Evolutionary conservation across 2,329 filamentous ascomycete species (phyloP), one percentile per base, ranked within the genome.

Genomic region (Venturia aucupariae): DNA sequence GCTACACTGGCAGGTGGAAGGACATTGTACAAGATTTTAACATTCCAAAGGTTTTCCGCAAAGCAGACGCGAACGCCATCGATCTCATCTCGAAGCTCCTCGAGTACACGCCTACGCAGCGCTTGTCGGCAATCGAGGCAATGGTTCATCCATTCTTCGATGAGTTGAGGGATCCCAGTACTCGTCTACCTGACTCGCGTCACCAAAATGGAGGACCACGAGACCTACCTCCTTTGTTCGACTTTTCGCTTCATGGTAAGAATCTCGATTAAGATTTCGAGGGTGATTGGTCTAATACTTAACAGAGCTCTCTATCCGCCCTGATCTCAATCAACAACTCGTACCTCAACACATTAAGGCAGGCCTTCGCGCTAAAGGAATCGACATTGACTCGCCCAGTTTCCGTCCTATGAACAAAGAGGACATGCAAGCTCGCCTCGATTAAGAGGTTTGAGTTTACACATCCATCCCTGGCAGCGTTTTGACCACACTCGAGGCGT

Each of bases 121-220:
- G 94, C 71, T 84, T 97, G 68, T 90, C 91, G 7, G 92, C 94
- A 27, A 87, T 99, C 68, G 91, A 97, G 72, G 94, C 94, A 62
- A 96, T 99, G 92, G 89, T 95, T 65, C 94, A 99, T 72, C 92
- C 94, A 44, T 99, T 97, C 84, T 99, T 99, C 73, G 93, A 99
- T 73, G 94, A 99, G 78, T 83, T 99, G 68, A 86, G 94, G 72
- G 92, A 97, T 72, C 90, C 92, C n/a, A 86, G 77, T 75, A 97
- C 92, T 66, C 90, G 89, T 75, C 83, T 99, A 68, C 94, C 93
- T 11, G 94, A 99, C 76, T 99, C 94, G 30, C 89, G 94, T 74
- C 92, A 97, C 78, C 85, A 90, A 67, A 90, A 89, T 69, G 89
- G 89, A 67, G 83, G 89, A 59, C 78, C 89, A 61, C 89, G 89